Evolutionary conservation across 345 rosid species (phyloP).

Genomic region (Limnanthes douglasii): DNA sequence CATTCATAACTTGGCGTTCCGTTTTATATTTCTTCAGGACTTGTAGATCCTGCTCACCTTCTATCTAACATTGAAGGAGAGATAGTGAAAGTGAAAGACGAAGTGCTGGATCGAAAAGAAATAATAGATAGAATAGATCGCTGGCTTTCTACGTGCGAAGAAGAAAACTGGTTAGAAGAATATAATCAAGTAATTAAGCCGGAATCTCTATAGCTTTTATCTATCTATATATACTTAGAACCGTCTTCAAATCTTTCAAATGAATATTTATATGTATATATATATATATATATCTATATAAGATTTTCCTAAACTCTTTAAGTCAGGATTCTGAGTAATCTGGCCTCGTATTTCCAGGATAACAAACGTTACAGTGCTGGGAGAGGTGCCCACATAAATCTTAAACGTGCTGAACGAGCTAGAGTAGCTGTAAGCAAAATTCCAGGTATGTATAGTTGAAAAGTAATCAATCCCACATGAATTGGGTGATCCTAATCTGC

Average conservation of each 20-base stretch:
- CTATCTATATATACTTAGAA: too few species aligned
- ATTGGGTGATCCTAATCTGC: too few species aligned
- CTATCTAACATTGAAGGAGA: slow-evolving; percentile 66
- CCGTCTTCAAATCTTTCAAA: too few species aligned
- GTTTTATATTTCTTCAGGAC: slow-evolving; percentile 27
- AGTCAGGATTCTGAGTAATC: not conserved
- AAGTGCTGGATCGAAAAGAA: slow-evolving; percentile 77
- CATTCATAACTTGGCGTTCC: too few species aligned
- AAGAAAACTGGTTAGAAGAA: slow-evolving; percentile 94
- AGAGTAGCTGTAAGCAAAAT: slow-evolving; percentile 69
- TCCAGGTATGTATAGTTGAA: slow-evolving; percentile 65
- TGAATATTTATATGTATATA: too few species aligned
- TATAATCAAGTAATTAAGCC: slow-evolving; percentile 81
- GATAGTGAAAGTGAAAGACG: slow-evolving; percentile 64
- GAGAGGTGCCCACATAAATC: slow-evolving; percentile 87
- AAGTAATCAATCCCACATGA: too few species aligned
- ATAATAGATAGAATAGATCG: slow-evolving; percentile 86
- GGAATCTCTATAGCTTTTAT: too few species aligned
- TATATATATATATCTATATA: too few species aligned
- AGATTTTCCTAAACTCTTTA: not conserved
- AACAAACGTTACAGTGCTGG: slow-evolving; percentile 71
- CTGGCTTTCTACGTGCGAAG: slow-evolving; percentile 94
- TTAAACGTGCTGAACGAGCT: slow-evolving; percentile 90
- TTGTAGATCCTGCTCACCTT: slow-evolving; percentile 89
- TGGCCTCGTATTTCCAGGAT: slow-evolving; percentile 43